phyloP scores from a whole-genome alignment of 257 asterid species.

The Solanum pinnatisectum region DNA sequence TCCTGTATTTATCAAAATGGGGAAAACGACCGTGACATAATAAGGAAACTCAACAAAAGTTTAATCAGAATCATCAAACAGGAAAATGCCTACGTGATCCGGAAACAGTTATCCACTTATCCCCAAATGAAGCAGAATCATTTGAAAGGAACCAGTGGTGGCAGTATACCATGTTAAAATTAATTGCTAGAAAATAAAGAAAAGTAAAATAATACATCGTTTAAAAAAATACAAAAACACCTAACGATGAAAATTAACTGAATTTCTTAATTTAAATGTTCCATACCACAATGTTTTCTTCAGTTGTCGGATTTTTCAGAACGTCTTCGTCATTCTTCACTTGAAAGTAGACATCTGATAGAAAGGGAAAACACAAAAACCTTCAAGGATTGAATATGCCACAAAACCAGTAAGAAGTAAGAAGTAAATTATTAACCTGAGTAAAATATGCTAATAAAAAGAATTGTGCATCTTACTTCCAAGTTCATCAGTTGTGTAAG shows the following conservation, averaged over 20 bases:
- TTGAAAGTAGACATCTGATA: conserved; percentile 85
- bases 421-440: neutral
- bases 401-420: neutral
- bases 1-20: neutral
- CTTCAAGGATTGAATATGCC: conserved; percentile 5
- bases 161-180: conserved; percentile 15
- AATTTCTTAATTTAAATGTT: neutral
- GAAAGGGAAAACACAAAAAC: conserved; percentile 12
- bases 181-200: neutral
- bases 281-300: conserved; percentile 81
- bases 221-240: neutral
- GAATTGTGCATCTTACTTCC: conserved; percentile 61
- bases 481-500: conserved; percentile 82
- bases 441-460: conserved; percentile 4
- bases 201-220: neutral
- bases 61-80: neutral
- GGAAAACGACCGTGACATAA: neutral
- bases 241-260: neutral
- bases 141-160: neutral
- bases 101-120: neutral
- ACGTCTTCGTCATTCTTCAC: conserved; percentile 91
- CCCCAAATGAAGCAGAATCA: neutral
- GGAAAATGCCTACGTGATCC: neutral
- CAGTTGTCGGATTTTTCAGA: conserved; percentile 58
- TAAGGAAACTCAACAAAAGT: neutral